Percentiles rank a stretch among this genome's conserved stretches.
Conservation (phyloP, 345 rosid species). For the Raphanus sativus region DNA sequence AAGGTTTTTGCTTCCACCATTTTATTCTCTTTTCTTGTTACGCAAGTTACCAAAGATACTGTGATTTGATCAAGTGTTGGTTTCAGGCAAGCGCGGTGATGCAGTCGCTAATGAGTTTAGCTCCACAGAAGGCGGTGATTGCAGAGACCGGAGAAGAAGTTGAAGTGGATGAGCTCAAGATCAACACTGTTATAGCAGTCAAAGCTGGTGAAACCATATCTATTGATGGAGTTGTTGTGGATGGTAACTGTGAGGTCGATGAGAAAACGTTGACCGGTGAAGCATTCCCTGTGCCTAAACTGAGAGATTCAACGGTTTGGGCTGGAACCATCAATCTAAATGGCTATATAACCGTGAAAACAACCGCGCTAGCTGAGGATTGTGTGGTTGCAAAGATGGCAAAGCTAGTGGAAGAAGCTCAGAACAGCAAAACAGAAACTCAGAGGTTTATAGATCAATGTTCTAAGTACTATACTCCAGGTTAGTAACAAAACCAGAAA, state of each 20-base stretch:
- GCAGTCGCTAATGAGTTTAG: constrained; percentile 76
- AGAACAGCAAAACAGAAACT: constrained; percentile 69
- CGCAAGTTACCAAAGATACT: background rate
- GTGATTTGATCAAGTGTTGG: background rate
- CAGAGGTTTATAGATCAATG: constrained; percentile 74
- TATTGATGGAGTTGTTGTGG: constrained; percentile 85
- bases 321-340: constrained; percentile 91
- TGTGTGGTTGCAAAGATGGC: constrained; percentile 90
- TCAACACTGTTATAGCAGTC: constrained; percentile 68
- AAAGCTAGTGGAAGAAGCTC: constrained; percentile 95
- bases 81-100: constrained; percentile 80
- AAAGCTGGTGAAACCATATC: constrained; percentile 89
- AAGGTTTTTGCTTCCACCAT: constrained; percentile 49
- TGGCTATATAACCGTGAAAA: constrained; percentile 66
- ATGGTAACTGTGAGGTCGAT: constrained; percentile 85
- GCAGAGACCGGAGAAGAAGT: constrained; percentile 86
- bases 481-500: constrained; percentile 36
- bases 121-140: constrained; percentile 77
- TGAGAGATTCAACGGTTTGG: constrained; percentile 66
- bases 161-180: constrained; percentile 64
- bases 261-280: constrained; percentile 91
- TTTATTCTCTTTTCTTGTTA: background rate
- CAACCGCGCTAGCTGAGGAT: constrained; percentile 79
- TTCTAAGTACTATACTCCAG: constrained; percentile 85
- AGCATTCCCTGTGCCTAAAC: constrained; percentile 79